phyloP scores from a whole-genome alignment of 805 yeast species.

The Maudiozyma bulderi region DNA sequence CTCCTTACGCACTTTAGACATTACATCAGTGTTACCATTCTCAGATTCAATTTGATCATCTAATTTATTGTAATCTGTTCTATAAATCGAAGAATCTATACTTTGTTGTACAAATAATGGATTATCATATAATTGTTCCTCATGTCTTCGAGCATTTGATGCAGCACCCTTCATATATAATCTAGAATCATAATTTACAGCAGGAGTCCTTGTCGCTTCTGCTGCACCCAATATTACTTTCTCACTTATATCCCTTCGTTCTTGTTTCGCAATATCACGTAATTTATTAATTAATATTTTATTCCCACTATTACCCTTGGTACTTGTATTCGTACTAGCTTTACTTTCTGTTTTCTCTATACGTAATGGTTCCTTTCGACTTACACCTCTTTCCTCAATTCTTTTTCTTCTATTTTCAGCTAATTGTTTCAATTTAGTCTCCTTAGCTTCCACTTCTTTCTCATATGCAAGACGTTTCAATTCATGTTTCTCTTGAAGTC shows the following conservation, averaged over 20 bases:
- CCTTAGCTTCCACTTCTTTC: conserved; percentile 40
- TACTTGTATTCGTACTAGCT: background rate
- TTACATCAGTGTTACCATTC: conserved; percentile 7
- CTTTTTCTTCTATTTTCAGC: conserved; percentile 30
- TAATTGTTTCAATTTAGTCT: conserved; percentile 39
- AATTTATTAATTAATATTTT: conserved; percentile 30
- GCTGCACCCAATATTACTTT: conserved; percentile 44
- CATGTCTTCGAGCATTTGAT: conserved; percentile 25
- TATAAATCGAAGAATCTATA: conserved; percentile 37
- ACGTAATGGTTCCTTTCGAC: background rate
- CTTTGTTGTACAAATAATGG: conserved; percentile 51
- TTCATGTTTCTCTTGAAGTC: conserved; percentile 41
- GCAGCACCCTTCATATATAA: conserved; percentile 41
- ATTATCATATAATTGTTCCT: conserved; percentile 47
- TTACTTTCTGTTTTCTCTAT: background rate
- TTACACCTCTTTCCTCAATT: background rate
- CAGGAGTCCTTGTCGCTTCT: conserved; percentile 29
- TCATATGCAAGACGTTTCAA: conserved; percentile 42
- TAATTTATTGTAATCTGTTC: conserved; percentile 28
- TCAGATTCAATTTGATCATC: conserved; percentile 13
- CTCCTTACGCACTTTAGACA: conserved; percentile 4
- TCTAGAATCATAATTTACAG: conserved; percentile 49
- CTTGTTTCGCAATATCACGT: conserved; percentile 33
- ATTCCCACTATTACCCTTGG: background rate
- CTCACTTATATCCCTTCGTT: conserved; percentile 47